These are phyloP conservation scores for Agroathelia rolfsii DNA, from an alignment of 1,284 basidiomycete genomes.

Conservation along the genomic window DNA sequence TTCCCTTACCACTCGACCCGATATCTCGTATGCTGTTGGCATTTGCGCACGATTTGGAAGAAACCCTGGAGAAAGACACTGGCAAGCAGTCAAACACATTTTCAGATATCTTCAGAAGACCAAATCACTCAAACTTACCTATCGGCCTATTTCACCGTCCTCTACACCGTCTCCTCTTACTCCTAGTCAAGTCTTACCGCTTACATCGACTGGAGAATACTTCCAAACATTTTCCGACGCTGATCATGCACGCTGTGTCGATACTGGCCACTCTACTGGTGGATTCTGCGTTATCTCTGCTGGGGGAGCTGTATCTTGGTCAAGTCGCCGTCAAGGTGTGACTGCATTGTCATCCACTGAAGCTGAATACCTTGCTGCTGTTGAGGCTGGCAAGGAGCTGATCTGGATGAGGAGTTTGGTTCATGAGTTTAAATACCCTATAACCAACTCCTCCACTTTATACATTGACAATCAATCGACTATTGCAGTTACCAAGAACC, in stretches of 20 bases:
- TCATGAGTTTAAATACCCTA: conserved; percentile 17
- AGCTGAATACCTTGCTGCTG: conserved; percentile 30
- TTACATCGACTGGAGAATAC: neutral
- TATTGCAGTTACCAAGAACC: neutral
- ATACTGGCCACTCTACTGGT: conserved; percentile 16
- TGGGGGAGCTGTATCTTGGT: conserved; percentile 28
- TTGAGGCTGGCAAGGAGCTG: conserved; percentile 23
- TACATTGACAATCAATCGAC: conserved; percentile 3
- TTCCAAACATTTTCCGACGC: too few species aligned
- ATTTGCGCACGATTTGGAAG: conserved; percentile 20
- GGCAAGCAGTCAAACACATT: conserved; percentile 23
- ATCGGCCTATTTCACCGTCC: conserved; percentile 8
- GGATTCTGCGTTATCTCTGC: conserved; percentile 18
- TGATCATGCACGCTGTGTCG: conserved; percentile 18
- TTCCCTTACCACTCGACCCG: conserved; percentile 23
- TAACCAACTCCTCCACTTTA: neutral
- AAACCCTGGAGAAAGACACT: conserved; percentile 23
- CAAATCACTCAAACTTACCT: conserved; percentile 14
- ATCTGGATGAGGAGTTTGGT: conserved; percentile 27
- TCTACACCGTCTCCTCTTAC: conserved; percentile 14
- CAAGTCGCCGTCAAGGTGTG: conserved; percentile 24
- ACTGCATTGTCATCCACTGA: conserved; percentile 31
- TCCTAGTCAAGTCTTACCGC: neutral
- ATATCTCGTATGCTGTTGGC: conserved; percentile 26
- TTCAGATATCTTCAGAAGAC: conserved; percentile 25